Base-by-base conservation (phyloP, 495 filamentous ascomycete genomes). In the Cetradonia linearis region DNA sequence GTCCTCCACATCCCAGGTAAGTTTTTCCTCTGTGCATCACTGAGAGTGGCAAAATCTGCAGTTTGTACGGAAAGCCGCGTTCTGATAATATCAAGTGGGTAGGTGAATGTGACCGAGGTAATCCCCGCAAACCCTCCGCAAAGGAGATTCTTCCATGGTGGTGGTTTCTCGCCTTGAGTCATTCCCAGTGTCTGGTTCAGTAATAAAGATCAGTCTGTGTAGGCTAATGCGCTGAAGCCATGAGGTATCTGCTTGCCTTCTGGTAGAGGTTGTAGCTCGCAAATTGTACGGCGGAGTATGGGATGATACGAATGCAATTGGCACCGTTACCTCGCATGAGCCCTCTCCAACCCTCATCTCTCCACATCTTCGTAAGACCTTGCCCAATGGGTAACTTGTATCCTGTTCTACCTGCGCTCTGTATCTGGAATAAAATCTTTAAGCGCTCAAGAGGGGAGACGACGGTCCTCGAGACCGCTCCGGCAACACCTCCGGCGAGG, bases 191-290 rank as follows among this genome's bases (percentile, higher is more conserved):
- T 28, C 59, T 61, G 14, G 38, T 61, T 52, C 36, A 14, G 9
- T 31, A n/a, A 40, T 25, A 23, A 60, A 44, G 3, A 60, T 33
- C 38, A 28, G 30, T 34, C 36, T 25, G 30, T 33, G 30, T 34
- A 37, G 23, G 18, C 20, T 33, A 33, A 40, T 36, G 28, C 28
- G 10, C 42, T 10, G 42, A 44, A 31, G 38, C 10, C 38, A 7
- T 44, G 8, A 31, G 47, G 38, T 14, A 16, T 63, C n/a, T 54
- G 76, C 84, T 70, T 74, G 95, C 92, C 76, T 83, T 82, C 75
- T 95, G 96, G 72, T 97, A 98, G 63, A 97, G 86, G 69, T 92
- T 96, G 71, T 97, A 98, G 68, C 89, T 92, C 44, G 91, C 89
- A 74, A 98, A 98, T 70, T 98, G 93, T 27, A 98, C 93, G 1